A percentile compares a stretch with the other conserved stretches of the same genome.
Evolutionary conservation across 1,284 basidiomycete genomes (phyloP).

Genomic region (Peniophora sp.): DNA sequence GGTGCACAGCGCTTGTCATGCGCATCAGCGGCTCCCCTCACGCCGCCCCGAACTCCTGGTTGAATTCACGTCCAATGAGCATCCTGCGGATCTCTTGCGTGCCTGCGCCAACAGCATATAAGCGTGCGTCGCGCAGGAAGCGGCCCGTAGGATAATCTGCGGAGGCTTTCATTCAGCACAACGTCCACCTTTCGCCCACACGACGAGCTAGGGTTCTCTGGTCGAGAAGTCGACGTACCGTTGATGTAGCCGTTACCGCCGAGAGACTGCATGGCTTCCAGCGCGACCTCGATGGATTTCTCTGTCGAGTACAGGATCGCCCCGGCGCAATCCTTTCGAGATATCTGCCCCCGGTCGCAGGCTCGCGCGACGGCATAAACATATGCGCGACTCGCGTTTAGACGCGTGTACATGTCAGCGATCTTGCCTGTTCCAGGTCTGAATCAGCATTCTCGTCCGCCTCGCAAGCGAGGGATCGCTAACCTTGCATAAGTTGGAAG

Average conservation of each 20-base stretch:
- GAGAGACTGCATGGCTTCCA: constrained; percentile 87
- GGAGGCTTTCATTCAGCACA: not conserved
- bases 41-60: constrained; percentile 54
- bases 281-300: constrained; percentile 81
- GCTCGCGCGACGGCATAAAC: constrained; percentile 90
- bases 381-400: constrained; percentile 84
- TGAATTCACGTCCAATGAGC: constrained; percentile 87
- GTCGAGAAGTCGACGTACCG: constrained; percentile 34
- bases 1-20: too few relatives aligned
- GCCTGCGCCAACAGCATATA: constrained; percentile 89
- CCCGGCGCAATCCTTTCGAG: constrained; percentile 87
- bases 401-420: constrained; percentile 94
- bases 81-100: constrained; percentile 89
- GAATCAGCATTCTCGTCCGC: constrained; percentile 3
- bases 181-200: too few relatives aligned
- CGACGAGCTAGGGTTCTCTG: not conserved
- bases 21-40: too few relatives aligned
- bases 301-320: constrained; percentile 90
- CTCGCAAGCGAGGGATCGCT: constrained; percentile 4
- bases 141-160: constrained; percentile 86
- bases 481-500: constrained; percentile 95
- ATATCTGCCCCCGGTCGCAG: constrained; percentile 78
- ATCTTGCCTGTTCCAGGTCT: constrained; percentile 63
- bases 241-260: constrained; percentile 94
- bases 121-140: constrained; percentile 74